These are phyloP conservation scores for Oryza rufipogon DNA, from an alignment of 176 grass and related monocot species.

Conservation along the genomic window DNA sequence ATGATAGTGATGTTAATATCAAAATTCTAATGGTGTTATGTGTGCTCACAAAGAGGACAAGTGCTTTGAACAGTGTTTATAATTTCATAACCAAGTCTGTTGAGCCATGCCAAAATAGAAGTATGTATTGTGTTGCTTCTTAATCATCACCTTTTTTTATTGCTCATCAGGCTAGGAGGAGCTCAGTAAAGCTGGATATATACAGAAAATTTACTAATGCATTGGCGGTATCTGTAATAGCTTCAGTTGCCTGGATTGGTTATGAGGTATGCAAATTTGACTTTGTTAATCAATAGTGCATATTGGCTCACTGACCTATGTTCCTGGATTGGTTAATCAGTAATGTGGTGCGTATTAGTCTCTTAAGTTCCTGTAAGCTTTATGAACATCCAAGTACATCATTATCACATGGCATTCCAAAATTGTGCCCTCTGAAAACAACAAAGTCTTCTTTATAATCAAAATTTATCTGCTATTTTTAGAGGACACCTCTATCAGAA, in stretches of 20 bases:
- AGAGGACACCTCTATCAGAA: not conserved
- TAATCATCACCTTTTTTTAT: conserved; percentile 38
- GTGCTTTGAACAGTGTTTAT: not conserved
- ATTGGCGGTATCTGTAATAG: conserved; percentile 81
- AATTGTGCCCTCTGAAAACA: not conserved
- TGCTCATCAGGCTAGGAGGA: conserved; percentile 74
- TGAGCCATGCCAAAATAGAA: conserved; percentile 2
- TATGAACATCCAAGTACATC: not conserved
- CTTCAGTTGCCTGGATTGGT: conserved; percentile 97
- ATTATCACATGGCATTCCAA: not conserved
- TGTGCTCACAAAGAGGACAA: not conserved
- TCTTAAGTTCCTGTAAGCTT: conserved; percentile 19
- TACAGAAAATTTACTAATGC: conserved; percentile 97
- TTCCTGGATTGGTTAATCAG: too few species aligned
- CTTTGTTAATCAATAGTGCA: conserved; percentile 1
- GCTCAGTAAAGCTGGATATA: conserved; percentile 91
- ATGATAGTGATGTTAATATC: not conserved
- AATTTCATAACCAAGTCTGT: conserved; percentile 32
- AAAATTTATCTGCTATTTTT: conserved; percentile 8
- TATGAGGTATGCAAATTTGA: conserved; percentile 75
- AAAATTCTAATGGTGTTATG: not conserved
- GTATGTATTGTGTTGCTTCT: conserved; percentile 22
- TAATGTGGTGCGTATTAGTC: not conserved
- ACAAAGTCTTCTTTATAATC: not conserved
- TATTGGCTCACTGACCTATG: not conserved